Evolutionary conservation across 257 asterid genomes (phyloP).

Genomic region (Oldenlandia corymbosa): DNA sequence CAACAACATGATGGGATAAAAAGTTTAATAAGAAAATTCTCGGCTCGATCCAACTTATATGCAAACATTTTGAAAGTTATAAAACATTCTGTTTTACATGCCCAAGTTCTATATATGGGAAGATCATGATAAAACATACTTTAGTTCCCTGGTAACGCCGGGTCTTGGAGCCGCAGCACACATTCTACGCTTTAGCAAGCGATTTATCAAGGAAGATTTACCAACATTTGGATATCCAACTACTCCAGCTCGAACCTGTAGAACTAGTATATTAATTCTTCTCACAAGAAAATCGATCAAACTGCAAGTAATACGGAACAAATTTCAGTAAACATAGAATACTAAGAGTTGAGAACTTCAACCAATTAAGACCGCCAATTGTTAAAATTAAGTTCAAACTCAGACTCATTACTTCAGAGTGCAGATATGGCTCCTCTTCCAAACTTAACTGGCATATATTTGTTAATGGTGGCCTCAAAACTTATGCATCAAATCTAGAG

Average conservation of each 20-base stretch:
- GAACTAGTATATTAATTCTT: conserved; percentile 17
- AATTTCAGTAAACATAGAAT: neutral
- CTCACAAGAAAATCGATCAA: conserved; percentile 8
- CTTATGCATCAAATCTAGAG: neutral
- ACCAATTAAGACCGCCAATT: neutral
- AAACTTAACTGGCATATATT: neutral
- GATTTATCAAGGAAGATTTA: conserved; percentile 90
- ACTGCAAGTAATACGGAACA: neutral
- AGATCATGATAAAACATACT: conserved; percentile 42
- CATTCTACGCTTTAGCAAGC: conserved; percentile 91
- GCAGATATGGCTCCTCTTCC: neutral
- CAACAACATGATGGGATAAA: neutral
- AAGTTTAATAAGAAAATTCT: neutral
- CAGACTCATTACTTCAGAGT: neutral
- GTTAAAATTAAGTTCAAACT: neutral
- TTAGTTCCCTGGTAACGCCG: conserved; percentile 88
- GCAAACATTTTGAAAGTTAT: neutral
- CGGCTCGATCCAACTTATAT: neutral
- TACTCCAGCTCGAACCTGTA: conserved; percentile 92
- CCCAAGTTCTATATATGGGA: conserved; percentile 1
- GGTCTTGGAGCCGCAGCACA: conserved; percentile 99
- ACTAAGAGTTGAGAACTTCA: neutral
- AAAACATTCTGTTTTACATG: neutral
- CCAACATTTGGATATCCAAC: conserved; percentile 97
- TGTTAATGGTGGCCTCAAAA: neutral